Percentiles rank a stretch among this genome's conserved stretches.
These are phyloP conservation scores for Acanthochlamys bracteata DNA, from an alignment of 106 monocot genomes.

Conservation along the genomic window DNA sequence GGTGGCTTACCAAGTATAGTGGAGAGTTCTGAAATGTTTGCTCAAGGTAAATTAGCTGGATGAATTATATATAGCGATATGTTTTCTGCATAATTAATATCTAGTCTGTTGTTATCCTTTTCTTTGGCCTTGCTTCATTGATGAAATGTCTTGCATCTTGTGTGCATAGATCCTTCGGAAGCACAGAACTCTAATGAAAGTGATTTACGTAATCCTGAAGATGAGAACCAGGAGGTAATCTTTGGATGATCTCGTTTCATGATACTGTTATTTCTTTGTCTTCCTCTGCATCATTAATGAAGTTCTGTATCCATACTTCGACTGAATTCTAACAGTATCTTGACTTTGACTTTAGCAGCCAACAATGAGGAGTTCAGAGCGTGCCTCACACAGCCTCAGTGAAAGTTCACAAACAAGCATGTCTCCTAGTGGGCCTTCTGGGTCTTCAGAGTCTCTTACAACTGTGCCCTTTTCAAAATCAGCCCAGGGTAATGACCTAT, in stretches of 20 bases:
- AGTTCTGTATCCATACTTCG: too few species aligned
- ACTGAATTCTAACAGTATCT: too few species aligned
- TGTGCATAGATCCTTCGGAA: not conserved
- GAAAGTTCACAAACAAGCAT: not conserved
- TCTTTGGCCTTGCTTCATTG: too few species aligned
- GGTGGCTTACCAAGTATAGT: not conserved
- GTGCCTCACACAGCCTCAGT: not conserved
- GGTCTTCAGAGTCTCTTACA: conserved; percentile 5
- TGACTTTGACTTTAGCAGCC: not conserved
- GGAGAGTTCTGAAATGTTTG: conserved; percentile 1
- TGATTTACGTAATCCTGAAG: not conserved
- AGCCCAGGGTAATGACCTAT: not conserved
- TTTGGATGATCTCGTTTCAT: not conserved
- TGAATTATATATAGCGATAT: not conserved
- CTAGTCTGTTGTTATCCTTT: not conserved
- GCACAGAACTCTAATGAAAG: not conserved
- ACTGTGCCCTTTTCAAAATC: conserved; percentile 7
- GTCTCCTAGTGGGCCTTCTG: conserved; percentile 12
- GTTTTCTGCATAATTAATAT: not conserved
- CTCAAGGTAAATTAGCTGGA: conserved; percentile 7
- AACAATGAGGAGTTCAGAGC: not conserved
- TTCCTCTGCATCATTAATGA: too few species aligned
- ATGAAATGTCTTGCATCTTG: too few species aligned
- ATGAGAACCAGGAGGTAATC: not conserved
- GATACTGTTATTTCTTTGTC: too few species aligned